A percentile compares a stretch with the other conserved stretches of the same genome.
Evolutionary conservation across 306 rosid species (phyloP).

Genomic region (Delonix regia): DNA sequence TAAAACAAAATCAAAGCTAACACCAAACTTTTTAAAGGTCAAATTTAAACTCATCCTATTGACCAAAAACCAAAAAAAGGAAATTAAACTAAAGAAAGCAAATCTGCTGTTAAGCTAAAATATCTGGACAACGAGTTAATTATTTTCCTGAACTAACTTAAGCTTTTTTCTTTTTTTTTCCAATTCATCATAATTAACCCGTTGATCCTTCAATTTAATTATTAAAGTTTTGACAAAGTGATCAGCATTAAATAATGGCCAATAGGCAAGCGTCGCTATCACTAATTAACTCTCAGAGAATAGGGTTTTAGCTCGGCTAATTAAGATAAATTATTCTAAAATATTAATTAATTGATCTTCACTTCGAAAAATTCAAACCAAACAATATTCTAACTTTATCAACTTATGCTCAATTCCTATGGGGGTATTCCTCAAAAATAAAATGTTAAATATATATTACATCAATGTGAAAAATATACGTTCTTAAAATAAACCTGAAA

Average conservation of each 20-base stretch:
- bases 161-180: not conserved
- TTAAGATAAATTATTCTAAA: not conserved
- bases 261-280: too few species aligned
- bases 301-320: not conserved
- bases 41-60: too few species aligned
- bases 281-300: not conserved
- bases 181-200: not conserved
- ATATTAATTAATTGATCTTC: not conserved
- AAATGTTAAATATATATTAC: too few species aligned
- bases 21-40: too few species aligned
- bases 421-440: too few species aligned
- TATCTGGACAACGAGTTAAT: too few species aligned
- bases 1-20: too few species aligned
- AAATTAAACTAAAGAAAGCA: too few species aligned
- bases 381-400: not conserved
- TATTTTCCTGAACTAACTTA: not conserved
- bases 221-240: not conserved
- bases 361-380: not conserved
- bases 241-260: not conserved
- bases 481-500: too few species aligned
- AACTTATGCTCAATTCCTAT: too few species aligned
- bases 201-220: not conserved
- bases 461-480: too few species aligned
- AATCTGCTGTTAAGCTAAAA: not conserved
- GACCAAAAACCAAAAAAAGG: too few species aligned